Percentiles rank a stretch among this genome's conserved stretches.
These are phyloP conservation scores for Babesia bigemina DNA, from an alignment of 169 alveolate species.

Conservation along the genomic window DNA sequence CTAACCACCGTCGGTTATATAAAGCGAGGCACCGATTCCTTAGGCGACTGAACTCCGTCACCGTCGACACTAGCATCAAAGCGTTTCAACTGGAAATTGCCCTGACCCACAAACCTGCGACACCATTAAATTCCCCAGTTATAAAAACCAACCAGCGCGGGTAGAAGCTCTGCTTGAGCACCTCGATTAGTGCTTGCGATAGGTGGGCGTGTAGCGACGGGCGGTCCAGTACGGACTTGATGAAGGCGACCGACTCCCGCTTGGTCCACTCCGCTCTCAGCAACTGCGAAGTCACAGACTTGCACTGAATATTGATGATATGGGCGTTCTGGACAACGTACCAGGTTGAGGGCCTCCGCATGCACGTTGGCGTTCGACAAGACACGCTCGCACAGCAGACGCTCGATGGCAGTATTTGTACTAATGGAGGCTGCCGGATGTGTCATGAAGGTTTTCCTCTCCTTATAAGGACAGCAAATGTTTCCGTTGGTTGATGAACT, in stretches of 20 bases:
- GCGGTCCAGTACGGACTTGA: constrained; percentile 31
- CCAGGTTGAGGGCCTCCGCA: constrained; percentile 29
- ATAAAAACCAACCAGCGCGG: constrained; percentile 15
- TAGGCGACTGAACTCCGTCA: no score
- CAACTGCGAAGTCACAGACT: constrained; percentile 9
- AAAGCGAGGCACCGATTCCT: neutral
- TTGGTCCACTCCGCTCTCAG: constrained; percentile 6
- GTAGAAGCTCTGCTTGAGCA: constrained; percentile 36
- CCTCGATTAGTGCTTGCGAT: constrained; percentile 26
- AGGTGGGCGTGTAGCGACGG: constrained; percentile 31
- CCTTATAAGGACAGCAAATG: no score
- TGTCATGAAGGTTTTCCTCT: no score
- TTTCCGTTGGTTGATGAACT: no score
- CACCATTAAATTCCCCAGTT: no score
- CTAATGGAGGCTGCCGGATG: no score
- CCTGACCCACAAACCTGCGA: no score
- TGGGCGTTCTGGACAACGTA: neutral
- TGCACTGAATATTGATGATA: constrained; percentile 1
- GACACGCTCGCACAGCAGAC: constrained; percentile 20
- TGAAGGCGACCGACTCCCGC: constrained; percentile 15
- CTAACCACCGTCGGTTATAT: neutral
- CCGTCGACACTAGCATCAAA: no score
- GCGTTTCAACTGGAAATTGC: no score
- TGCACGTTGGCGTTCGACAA: constrained; percentile 30
- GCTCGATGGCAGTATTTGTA: constrained; percentile 22